phyloP scores from a whole-genome alignment of 2,329 filamentous ascomycete genomes.

The Didymella glomerata region DNA sequence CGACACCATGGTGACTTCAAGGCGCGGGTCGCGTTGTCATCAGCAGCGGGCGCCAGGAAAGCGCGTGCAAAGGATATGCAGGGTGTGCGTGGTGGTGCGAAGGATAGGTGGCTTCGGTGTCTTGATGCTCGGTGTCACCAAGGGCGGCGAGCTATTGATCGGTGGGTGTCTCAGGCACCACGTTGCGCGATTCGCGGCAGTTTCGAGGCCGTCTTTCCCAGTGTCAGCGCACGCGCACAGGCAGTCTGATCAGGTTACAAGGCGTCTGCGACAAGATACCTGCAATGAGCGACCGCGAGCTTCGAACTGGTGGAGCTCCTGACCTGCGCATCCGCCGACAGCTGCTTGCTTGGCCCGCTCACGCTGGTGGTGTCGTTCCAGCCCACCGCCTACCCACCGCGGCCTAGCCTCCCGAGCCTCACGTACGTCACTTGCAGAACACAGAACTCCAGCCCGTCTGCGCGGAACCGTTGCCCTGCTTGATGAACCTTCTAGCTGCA shows the following conservation, averaged over 20 bases:
- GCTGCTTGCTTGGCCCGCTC: conserved; percentile 5
- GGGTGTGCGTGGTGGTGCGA: conserved; percentile 8
- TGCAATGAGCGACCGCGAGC: conserved; percentile 3
- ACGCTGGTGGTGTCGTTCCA: background rate
- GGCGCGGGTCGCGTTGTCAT: conserved; percentile 41
- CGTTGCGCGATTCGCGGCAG: conserved; percentile 31
- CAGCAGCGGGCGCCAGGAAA: conserved; percentile 15
- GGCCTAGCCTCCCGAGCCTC: conserved; percentile 11
- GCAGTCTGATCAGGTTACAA: background rate
- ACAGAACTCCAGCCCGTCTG: conserved; percentile 12
- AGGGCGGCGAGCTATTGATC: conserved; percentile 21
- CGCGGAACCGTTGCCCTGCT: conserved; percentile 19
- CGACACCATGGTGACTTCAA: conserved; percentile 51
- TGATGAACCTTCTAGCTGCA: conserved; percentile 11
- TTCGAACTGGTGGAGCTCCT: conserved; percentile 14
- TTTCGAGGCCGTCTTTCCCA: background rate
- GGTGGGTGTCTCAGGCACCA: conserved; percentile 26
- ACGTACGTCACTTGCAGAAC: conserved; percentile 18
- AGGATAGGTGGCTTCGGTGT: conserved; percentile 24
- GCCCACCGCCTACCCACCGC: conserved; percentile 11
- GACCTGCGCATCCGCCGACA: conserved; percentile 15
- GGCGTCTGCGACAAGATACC: background rate
- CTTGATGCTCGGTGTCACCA: conserved; percentile 16
- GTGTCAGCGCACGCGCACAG: conserved; percentile 13
- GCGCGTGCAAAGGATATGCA: conserved; percentile 18